A percentile compares a stretch with the other conserved stretches of the same genome.
Evolutionary conservation across 2,329 filamentous ascomycete species (phyloP).

Genomic region (Fusarium sp.): DNA sequence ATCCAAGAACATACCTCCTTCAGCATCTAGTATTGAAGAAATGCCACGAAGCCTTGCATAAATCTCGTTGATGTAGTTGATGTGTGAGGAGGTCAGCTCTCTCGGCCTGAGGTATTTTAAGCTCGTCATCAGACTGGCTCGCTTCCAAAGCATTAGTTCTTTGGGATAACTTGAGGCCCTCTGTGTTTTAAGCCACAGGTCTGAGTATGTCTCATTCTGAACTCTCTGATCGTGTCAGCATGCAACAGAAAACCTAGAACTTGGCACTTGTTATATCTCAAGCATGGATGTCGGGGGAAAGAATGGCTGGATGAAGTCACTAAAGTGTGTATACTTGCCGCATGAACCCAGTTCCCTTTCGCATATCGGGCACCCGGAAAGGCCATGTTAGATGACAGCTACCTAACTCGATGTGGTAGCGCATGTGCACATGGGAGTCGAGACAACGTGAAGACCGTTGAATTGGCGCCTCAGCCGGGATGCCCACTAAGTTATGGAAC

Average conservation of each 20-base stretch:
- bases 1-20: slow-evolving; percentile 19
- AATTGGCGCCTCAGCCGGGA: slow-evolving; percentile 19
- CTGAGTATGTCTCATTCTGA: slow-evolving; percentile 27
- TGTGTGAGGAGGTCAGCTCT: slow-evolving; percentile 33
- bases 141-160: slow-evolving; percentile 10
- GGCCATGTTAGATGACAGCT: slow-evolving; percentile 27
- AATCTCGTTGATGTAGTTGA: slow-evolving; percentile 37
- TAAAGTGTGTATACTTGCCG: slow-evolving; percentile 23
- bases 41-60: slow-evolving; percentile 51
- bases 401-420: slow-evolving; percentile 15
- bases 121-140: slow-evolving; percentile 21
- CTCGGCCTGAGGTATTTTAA: slow-evolving; percentile 17
- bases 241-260: slow-evolving; percentile 21
- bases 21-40: slow-evolving; percentile 26
- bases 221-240: slow-evolving; percentile 24
- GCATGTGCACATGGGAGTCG: slow-evolving; percentile 32
- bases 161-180: slow-evolving; percentile 33
- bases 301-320: background rate
- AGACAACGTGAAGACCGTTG: slow-evolving; percentile 29
- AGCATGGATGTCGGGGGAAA: slow-evolving; percentile 30
- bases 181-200: slow-evolving; percentile 34
- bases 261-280: slow-evolving; percentile 19
- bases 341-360: slow-evolving; percentile 25
- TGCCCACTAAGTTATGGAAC: slow-evolving; percentile 24
- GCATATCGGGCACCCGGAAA: slow-evolving; percentile 33